These are phyloP conservation scores for Phytophthora lateralis DNA, from an alignment of 352 stramenopile species.

Conservation along the genomic window DNA sequence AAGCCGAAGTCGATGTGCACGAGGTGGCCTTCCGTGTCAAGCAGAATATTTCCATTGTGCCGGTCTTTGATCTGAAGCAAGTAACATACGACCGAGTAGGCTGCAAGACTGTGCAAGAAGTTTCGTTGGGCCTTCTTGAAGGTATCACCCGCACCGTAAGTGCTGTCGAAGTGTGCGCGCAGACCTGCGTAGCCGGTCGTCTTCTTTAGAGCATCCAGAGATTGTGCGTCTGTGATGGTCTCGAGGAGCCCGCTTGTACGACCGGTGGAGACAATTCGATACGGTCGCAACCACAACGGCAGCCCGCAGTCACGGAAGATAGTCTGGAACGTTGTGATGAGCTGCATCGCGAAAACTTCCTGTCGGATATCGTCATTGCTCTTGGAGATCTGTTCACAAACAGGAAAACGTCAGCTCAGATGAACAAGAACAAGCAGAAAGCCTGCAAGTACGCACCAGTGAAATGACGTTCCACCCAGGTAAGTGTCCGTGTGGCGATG, in stretches of 20 bases:
- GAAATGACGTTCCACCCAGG: constrained; percentile 94
- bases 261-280: constrained; percentile 94
- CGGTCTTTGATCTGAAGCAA: constrained; percentile 94
- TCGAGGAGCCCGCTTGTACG: constrained; percentile 94
- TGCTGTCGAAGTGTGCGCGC: constrained; percentile 91
- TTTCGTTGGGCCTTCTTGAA: constrained; percentile 64
- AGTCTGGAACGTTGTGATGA: constrained; percentile 93
- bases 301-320: constrained; percentile 92
- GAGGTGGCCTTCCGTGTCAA: constrained; percentile 89
- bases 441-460: constrained; percentile 48
- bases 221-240: constrained; percentile 95
- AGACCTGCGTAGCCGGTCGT: constrained; percentile 83
- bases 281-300: constrained; percentile 94
- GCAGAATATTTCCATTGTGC: constrained; percentile 97
- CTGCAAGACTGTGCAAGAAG: constrained; percentile 73
- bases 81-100: constrained; percentile 83
- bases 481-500: constrained; percentile 84
- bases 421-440: neutral
- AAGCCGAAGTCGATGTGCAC: constrained; percentile 99
- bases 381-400: constrained; percentile 91
- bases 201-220: constrained; percentile 95
- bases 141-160: constrained; percentile 72
- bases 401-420: constrained; percentile 1
- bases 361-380: constrained; percentile 97
- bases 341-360: constrained; percentile 96